A percentile compares a stretch with the other conserved stretches of the same genome.
phyloP scores from a whole-genome alignment of 2,329 filamentous ascomycete species.

The Pseudonectria foliicola region DNA sequence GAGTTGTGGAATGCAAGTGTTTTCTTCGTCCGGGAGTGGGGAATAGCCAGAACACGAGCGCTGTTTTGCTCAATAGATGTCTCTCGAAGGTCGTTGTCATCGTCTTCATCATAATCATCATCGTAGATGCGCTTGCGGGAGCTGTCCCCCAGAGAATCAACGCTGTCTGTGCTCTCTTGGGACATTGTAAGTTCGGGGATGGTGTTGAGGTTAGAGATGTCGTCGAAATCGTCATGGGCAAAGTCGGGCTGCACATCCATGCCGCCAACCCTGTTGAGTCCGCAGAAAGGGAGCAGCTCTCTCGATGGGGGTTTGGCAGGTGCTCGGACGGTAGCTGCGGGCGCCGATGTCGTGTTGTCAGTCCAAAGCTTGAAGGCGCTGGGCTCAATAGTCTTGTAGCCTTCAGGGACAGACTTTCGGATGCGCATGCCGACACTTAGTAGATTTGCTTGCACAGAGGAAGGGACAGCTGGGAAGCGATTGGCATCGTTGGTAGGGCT shows the following conservation, averaged over 20 bases:
- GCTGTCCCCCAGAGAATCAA: conserved; percentile 12
- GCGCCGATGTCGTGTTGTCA: conserved; percentile 21
- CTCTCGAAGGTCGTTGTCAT: conserved; percentile 34
- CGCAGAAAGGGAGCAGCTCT: conserved; percentile 75
- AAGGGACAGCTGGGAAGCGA: conserved; percentile 47
- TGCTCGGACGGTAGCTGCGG: conserved; percentile 4
- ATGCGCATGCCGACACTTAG: conserved; percentile 90
- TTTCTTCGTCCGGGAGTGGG: conserved; percentile 28
- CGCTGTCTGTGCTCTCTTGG: conserved; percentile 44
- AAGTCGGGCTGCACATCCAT: conserved; percentile 50
- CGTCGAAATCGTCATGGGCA: conserved; percentile 16
- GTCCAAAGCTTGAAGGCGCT: conserved; percentile 47
- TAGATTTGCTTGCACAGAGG: conserved; percentile 70
- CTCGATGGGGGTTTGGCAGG: conserved; percentile 30
- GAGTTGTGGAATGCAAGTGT: conserved; percentile 11
- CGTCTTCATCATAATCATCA: conserved; percentile 32
- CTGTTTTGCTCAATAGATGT: conserved; percentile 31
- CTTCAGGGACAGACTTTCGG: conserved; percentile 86
- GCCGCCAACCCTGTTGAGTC: conserved; percentile 68
- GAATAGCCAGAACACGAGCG: conserved; percentile 42
- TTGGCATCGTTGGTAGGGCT: conserved; percentile 20
- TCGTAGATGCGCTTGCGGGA: conserved; percentile 43
- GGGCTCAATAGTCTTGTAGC: conserved; percentile 68
- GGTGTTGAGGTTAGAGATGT: conserved; percentile 29
- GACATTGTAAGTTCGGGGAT: conserved; percentile 46